phyloP scores from a whole-genome alignment of 2,329 filamentous ascomycete species.

The Fusarium albosuccineum region DNA sequence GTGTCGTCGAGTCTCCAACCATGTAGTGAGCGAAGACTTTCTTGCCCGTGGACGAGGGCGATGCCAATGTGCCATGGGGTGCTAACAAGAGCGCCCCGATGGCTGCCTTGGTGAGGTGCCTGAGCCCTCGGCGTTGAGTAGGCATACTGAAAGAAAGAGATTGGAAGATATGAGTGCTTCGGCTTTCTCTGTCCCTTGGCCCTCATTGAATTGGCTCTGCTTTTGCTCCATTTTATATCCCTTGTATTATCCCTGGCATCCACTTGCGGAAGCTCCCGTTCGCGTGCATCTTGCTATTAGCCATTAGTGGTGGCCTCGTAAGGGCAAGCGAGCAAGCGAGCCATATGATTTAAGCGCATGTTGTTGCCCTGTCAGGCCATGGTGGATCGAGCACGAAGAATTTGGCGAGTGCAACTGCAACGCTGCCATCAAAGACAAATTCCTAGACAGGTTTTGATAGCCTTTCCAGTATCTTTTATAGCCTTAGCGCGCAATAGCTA shows the following conservation, averaged over 20 bases:
- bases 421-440: too few relatives aligned
- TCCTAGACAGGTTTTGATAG: too few relatives aligned
- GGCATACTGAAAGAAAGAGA: neutral
- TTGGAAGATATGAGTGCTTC: neutral
- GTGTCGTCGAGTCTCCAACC: neutral
- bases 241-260: neutral
- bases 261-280: neutral
- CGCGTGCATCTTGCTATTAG: neutral
- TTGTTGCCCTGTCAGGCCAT: too few relatives aligned
- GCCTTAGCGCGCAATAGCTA: too few relatives aligned
- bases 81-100: neutral
- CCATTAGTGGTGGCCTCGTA: too few relatives aligned
- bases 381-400: too few relatives aligned
- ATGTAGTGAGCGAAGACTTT: slow-evolving; percentile 2
- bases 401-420: too few relatives aligned
- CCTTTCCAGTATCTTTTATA: too few relatives aligned
- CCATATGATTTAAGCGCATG: too few relatives aligned
- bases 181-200: neutral
- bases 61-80: neutral
- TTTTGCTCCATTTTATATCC: neutral
- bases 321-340: too few relatives aligned
- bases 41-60: neutral
- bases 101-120: neutral
- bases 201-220: neutral
- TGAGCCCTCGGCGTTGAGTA: neutral